Evolutionary conservation across 257 asterid genomes (phyloP).

Genomic region (Datura wrightii): DNA sequence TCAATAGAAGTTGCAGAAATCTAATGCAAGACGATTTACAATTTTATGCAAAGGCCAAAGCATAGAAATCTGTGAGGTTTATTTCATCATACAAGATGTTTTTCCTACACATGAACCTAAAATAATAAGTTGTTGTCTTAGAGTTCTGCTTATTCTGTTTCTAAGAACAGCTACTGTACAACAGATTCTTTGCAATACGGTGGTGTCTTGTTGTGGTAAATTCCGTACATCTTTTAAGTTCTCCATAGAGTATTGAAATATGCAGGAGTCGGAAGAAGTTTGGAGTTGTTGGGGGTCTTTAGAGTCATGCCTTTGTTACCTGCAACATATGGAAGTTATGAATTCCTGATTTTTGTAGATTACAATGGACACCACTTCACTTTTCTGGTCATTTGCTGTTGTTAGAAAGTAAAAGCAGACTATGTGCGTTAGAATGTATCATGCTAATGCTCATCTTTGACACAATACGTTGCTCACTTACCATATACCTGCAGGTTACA

Average conservation of each 20-base stretch:
- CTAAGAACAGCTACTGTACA: background rate
- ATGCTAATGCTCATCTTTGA: background rate
- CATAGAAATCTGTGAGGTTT: too few species aligned
- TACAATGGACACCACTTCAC: background rate
- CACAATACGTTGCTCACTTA: constrained; percentile 8
- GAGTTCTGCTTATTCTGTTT: too few species aligned
- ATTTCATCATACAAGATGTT: too few species aligned
- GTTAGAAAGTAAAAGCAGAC: background rate
- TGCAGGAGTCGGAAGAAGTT: background rate
- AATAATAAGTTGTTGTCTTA: too few species aligned
- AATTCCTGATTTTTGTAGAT: background rate
- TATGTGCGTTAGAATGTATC: background rate
- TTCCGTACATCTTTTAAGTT: background rate
- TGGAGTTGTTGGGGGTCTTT: background rate
- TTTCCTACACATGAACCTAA: too few species aligned
- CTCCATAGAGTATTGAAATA: background rate
- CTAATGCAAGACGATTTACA: too few species aligned
- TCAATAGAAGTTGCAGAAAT: too few species aligned
- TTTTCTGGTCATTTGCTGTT: background rate
- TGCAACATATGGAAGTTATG: background rate
- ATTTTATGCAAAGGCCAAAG: too few species aligned
- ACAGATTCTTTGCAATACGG: background rate
- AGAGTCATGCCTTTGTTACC: background rate
- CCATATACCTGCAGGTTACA: constrained; percentile 60
- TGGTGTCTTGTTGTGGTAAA: constrained; percentile 1